phyloP scores from a whole-genome alignment of 179 eudicot species.

The Heliamphora pulchella region DNA sequence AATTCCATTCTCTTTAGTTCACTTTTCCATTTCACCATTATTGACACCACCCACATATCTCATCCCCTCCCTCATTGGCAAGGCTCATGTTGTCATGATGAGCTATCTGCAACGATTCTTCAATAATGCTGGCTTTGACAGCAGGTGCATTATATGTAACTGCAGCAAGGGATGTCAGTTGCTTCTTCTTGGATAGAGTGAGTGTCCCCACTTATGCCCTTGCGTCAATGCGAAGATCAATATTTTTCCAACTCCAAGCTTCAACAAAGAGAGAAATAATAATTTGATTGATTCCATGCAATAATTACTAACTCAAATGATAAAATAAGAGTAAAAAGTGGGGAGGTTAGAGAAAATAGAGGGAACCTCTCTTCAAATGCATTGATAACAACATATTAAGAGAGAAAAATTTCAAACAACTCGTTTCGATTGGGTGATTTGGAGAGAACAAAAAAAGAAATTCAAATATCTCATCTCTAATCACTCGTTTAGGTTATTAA shows the following conservation, averaged over 20 bases:
- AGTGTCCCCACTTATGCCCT: slow-evolving; percentile 41
- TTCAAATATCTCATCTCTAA: too few species aligned
- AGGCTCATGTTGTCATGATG: slow-evolving; percentile 19
- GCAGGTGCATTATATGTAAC: slow-evolving; percentile 47
- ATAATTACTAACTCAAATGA: slow-evolving; percentile 3
- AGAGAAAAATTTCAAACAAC: slow-evolving; percentile 51
- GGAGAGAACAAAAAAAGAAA: slow-evolving; percentile 26
- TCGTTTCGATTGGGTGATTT: too few species aligned
- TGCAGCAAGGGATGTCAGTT: slow-evolving; percentile 44
- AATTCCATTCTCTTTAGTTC: slow-evolving; percentile 30
- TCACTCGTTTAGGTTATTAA: too few species aligned
- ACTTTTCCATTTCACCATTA: slow-evolving; percentile 25
- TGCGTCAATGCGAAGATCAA: slow-evolving; percentile 52
- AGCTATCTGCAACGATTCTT: slow-evolving; percentile 27
- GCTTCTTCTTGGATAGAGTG: slow-evolving; percentile 59
- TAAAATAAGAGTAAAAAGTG: slow-evolving; percentile 4
- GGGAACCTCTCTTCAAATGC: slow-evolving; percentile 61
- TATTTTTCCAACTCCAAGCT: slow-evolving; percentile 59
- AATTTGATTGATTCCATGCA: not conserved
- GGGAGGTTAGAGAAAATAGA: not conserved
- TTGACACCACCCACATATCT: slow-evolving; percentile 25
- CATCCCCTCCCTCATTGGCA: slow-evolving; percentile 18
- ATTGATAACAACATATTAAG: slow-evolving; percentile 77
- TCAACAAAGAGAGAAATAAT: slow-evolving; percentile 19
- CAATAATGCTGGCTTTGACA: slow-evolving; percentile 30